Evolutionary conservation across 2,329 filamentous ascomycete genomes (phyloP), one percentile per base, ranked within the genome.

Genomic region (Aplosporella prunicola): DNA sequence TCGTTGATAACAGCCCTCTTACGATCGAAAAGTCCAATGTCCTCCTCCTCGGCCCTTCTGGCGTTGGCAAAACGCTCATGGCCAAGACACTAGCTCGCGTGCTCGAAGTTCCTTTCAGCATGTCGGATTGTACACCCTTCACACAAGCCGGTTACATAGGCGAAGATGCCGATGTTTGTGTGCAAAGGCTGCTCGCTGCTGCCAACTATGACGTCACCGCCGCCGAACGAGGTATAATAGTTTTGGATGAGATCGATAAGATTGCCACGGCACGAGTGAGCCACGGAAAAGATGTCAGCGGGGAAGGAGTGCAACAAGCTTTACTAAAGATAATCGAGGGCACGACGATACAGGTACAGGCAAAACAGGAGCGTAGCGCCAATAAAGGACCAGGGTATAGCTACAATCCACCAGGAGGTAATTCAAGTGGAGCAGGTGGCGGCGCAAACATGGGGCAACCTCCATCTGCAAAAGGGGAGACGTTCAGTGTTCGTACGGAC

Each of bases 91-190:
- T 96, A 25, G 91, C 89, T 48, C 81, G 87, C 52, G 81, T 91
- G 35, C 74, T 98, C n/a, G 89, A 91, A 43, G 87, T 96, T 0
- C 91, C 91, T 0, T 93, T 95, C 53, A 87, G 84, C 44, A 94
- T 94, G 61, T 89, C 85, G 43, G 89, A 96, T 60, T 96, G 89
- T 60, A 95, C 91, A 34, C 84, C 88, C 5, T 87, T 96, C 46
- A 96, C 89, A 0, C 89, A 95, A 62, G 89, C 89, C 4, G 89
- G 91, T 17, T 98, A 98, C 51, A 95, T 98, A 48, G 91, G 91
- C 20, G 89, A 96, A 55, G 91, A 98, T 55, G 89, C 89, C n/a
- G 91, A 98, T 56, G 80, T 85, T 1, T 95, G 89, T 50, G 86
- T 98, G 26, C 86, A 95, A 53, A 74, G 91, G 29, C 70, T 98